Evolutionary conservation across 1,284 basidiomycete species (phyloP), one percentile per base, ranked within the genome.

Genomic region (Trichosporon sp.): DNA sequence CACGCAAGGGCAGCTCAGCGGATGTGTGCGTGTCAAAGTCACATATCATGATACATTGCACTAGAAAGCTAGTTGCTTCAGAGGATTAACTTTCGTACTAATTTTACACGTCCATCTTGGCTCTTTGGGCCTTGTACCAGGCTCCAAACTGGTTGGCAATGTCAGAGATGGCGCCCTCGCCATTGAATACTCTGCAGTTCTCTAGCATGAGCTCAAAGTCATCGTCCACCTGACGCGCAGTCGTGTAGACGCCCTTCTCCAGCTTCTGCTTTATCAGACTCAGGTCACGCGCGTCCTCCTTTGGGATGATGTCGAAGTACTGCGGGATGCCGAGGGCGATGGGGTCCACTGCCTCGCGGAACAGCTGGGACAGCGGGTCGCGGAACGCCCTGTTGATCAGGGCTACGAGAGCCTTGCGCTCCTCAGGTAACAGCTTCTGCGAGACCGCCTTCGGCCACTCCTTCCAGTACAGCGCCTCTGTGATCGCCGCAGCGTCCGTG

Each of bases 381-480:
- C 88, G 87, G 59, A 86, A 83, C 33, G 95, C 77, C 44, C 85
- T 85, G 58, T 86, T 88, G 81, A 97, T 81, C 58, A 95, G 75
- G 6, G 85, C 84, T 70, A 87, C 86, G 63, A 98, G 79, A 56
- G 88, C 86, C 58, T 91, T 86, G 81, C 93, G 95, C 79, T 96
- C 94, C 57, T 85, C 83, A 77, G 86, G 87, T 0, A 88, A 84
- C 56, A 98, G 83, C 74, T 88, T 91, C 71, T 83, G 87, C 70
- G 91, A 89, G 72, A 84, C 84, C 0, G 84, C 84, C 76, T 90
- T 92, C 33, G 85, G 78, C 94, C 95, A 99, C 77, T 98, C 94
- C 73, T 86, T 88, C 81, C 87, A 89, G 82, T 88, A 93, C 6
- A 80, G 83, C 60, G 84, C 85, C 77, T 97, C 90, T 29, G 93